phyloP scores from a whole-genome alignment of 2,329 filamentous ascomycete genomes.

The Xylariaceae sp. region DNA sequence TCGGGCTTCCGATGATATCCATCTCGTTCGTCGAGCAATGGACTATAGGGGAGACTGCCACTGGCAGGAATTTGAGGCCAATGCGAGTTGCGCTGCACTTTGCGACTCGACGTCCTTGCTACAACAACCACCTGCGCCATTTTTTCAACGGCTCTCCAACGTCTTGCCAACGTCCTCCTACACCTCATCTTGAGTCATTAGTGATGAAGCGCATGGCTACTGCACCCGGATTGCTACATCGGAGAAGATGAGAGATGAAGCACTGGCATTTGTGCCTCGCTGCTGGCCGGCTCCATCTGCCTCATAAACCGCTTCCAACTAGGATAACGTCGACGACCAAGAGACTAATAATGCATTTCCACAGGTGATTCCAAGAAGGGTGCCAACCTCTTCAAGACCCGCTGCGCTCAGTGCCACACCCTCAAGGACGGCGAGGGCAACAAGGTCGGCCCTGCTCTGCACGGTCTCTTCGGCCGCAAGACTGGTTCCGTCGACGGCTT shows the following conservation, averaged over 20 bases:
- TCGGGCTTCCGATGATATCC: constrained; percentile 17
- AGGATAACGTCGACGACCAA: neutral
- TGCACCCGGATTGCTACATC: too few species aligned
- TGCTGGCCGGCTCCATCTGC: too few species aligned
- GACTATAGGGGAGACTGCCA: constrained; percentile 1
- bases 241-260: neutral
- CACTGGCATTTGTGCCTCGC: too few species aligned
- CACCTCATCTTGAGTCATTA: neutral
- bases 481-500: constrained; percentile 87
- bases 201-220: too few species aligned
- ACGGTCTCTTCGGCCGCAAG: constrained; percentile 97
- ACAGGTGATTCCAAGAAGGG: constrained; percentile 92
- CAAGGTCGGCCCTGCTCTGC: constrained; percentile 96
- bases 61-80: constrained; percentile 1
- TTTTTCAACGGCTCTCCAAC: constrained; percentile 16
- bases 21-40: constrained; percentile 7
- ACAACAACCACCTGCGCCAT: constrained; percentile 24
- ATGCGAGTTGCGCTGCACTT: constrained; percentile 1
- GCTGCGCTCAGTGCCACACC: constrained; percentile 98
- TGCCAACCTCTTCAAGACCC: constrained; percentile 98
- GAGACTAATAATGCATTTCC: constrained; percentile 27
- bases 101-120: constrained; percentile 10
- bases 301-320: neutral
- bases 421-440: constrained; percentile 84
- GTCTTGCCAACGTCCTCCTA: neutral